Conservation (phyloP, 2,329 filamentous ascomycete species). For the Colletotrichum tabaci region DNA sequence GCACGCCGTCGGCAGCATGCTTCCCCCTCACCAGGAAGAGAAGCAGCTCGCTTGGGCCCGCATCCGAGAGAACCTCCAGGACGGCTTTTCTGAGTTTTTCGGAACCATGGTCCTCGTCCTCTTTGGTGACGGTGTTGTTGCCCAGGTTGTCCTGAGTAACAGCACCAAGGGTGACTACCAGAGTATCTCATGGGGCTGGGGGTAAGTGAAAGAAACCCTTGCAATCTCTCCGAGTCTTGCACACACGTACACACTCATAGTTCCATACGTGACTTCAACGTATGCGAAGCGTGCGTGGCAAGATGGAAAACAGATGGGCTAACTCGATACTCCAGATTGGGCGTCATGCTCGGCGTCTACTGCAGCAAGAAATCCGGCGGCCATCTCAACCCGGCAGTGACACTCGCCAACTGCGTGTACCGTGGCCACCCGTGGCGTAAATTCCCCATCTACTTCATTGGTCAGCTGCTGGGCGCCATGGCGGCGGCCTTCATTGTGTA, state of each 20-base stretch:
- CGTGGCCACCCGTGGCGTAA: conserved; percentile 79
- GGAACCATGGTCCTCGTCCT: conserved; percentile 78
- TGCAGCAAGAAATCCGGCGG: conserved; percentile 75
- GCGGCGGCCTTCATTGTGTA: conserved; percentile 70
- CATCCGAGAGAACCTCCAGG: conserved; percentile 65
- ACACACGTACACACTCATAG: neutral
- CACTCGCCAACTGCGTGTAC: conserved; percentile 78
- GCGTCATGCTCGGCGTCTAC: conserved; percentile 79
- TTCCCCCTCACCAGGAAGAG: conserved; percentile 42
- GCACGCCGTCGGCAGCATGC: conserved; percentile 39
- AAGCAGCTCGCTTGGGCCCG: conserved; percentile 64
- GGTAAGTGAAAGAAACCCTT: conserved; percentile 53
- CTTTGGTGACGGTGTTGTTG: conserved; percentile 80
- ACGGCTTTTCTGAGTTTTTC: conserved; percentile 77
- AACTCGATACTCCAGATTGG: conserved; percentile 59
- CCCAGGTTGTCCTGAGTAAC: conserved; percentile 75
- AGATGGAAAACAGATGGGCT: neutral
- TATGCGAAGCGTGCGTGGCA: conserved; percentile 14
- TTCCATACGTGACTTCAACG: conserved; percentile 28
- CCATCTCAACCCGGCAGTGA: conserved; percentile 81
- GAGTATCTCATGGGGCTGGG: conserved; percentile 66
- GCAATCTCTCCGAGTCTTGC: neutral
- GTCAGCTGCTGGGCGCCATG: conserved; percentile 79
- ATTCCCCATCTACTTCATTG: conserved; percentile 76
- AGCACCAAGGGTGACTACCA: conserved; percentile 63